These are phyloP conservation scores for Cyphellophora europaea DNA, from an alignment of 2,329 filamentous ascomycete species.

Conservation along the genomic window DNA sequence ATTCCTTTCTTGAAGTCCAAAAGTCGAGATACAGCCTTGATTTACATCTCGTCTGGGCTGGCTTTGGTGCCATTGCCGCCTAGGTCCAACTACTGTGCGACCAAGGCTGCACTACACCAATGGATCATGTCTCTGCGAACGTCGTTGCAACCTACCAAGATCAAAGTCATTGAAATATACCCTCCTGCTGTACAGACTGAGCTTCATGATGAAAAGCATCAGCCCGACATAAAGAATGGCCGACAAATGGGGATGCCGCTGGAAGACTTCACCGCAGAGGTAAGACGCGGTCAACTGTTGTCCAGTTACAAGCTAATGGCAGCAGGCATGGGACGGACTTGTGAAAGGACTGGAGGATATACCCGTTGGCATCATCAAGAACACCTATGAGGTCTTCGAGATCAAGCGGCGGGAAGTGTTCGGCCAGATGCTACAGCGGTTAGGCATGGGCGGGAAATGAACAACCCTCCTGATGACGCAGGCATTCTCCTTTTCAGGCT, in stretches of 20 bases:
- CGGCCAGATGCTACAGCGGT: slow-evolving; percentile 5
- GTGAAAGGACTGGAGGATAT: slow-evolving; percentile 42
- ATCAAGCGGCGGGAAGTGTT: slow-evolving; percentile 33
- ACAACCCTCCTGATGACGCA: too few species aligned
- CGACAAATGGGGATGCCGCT: slow-evolving; percentile 45
- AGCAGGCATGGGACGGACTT: slow-evolving; percentile 34
- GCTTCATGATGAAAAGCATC: slow-evolving; percentile 45
- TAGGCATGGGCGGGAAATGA: slow-evolving; percentile 4
- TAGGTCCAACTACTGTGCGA: slow-evolving; percentile 44
- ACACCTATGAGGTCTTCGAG: slow-evolving; percentile 38
- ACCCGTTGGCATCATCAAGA: slow-evolving; percentile 35
- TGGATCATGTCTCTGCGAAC: slow-evolving; percentile 43
- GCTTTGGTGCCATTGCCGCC: slow-evolving; percentile 39
- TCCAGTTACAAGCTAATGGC: too few species aligned
- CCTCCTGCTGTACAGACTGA: slow-evolving; percentile 50
- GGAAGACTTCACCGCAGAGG: slow-evolving; percentile 40
- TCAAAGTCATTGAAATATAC: slow-evolving; percentile 47
- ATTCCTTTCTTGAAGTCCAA: slow-evolving; percentile 40
- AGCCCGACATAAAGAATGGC: slow-evolving; percentile 43
- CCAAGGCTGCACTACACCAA: slow-evolving; percentile 47
- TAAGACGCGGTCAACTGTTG: slow-evolving; percentile 7
- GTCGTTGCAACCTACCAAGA: slow-evolving; percentile 38
- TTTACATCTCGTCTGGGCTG: slow-evolving; percentile 41
- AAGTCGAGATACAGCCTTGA: slow-evolving; percentile 31
- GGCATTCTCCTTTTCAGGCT: too few species aligned